A percentile compares a stretch with the other conserved stretches of the same genome.
Evolutionary conservation across 768 basidiomycete species (phyloP).

Genomic region (Tremella fuciformis): DNA sequence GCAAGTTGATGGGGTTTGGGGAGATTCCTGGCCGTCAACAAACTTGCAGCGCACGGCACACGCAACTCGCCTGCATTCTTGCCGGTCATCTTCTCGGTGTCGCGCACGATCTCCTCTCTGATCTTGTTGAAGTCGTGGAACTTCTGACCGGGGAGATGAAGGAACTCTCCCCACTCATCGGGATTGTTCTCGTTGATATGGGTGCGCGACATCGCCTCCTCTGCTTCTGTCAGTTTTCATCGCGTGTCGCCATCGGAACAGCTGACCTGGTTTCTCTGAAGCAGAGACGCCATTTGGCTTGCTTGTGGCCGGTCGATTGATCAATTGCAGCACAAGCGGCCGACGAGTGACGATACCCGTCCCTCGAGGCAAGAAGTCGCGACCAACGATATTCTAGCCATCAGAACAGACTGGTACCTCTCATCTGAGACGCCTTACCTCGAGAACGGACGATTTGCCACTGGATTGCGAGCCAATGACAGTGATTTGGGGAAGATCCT

Average conservation of each 20-base stretch:
- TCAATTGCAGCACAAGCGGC: slow-evolving; percentile 91
- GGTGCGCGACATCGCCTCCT: slow-evolving; percentile 60
- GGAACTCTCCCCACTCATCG: slow-evolving; percentile 98
- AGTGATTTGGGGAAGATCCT: slow-evolving; percentile 56
- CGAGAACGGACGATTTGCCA: slow-evolving; percentile 55
- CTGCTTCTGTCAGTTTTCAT: slow-evolving; percentile 29
- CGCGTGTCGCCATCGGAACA: not conserved
- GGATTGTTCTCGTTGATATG: slow-evolving; percentile 68
- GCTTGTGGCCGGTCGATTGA: slow-evolving; percentile 67
- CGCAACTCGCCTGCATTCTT: slow-evolving; percentile 69
- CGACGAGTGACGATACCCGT: slow-evolving; percentile 97
- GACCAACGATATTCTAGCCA: slow-evolving; percentile 86
- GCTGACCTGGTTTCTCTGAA: slow-evolving; percentile 48
- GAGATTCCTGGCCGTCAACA: slow-evolving; percentile 70
- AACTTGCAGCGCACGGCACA: not conserved
- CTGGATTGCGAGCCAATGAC: slow-evolving; percentile 55
- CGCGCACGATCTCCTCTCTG: slow-evolving; percentile 88
- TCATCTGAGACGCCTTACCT: slow-evolving; percentile 43
- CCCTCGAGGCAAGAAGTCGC: slow-evolving; percentile 97
- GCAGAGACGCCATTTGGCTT: slow-evolving; percentile 42
- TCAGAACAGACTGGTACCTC: not conserved
- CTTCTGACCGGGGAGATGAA: slow-evolving; percentile 90
- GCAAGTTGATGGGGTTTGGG: slow-evolving; percentile 92
- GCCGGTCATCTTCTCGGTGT: slow-evolving; percentile 98
- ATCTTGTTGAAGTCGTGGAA: slow-evolving; percentile 98